Conservation (phyloP, 1,284 basidiomycete genomes). For the Moniliophthora roreri region DNA sequence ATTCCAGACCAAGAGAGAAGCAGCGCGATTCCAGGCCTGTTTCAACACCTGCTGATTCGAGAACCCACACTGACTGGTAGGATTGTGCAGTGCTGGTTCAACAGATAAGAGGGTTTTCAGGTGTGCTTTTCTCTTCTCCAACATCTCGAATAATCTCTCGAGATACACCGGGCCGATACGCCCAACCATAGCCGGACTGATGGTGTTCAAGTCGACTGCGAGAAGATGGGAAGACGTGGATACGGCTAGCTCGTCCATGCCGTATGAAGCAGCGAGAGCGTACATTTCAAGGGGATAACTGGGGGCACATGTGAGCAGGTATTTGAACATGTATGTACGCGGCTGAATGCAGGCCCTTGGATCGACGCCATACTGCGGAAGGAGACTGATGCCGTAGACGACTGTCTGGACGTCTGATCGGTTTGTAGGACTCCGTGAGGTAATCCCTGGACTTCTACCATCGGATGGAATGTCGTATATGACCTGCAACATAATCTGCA, state of each 20-base stretch:
- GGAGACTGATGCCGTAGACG: neutral
- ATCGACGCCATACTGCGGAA: neutral
- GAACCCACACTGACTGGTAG: neutral
- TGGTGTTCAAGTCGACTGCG: neutral
- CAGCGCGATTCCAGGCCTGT: slow-evolving; percentile 1
- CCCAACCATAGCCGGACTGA: slow-evolving; percentile 10
- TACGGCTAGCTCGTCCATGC: slow-evolving; percentile 10
- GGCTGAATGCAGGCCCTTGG: neutral
- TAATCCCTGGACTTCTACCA: too few relatives aligned
- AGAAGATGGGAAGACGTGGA: slow-evolving; percentile 12
- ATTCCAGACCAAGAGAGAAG: neutral
- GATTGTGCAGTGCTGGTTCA: neutral
- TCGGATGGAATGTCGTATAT: too few relatives aligned
- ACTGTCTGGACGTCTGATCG: neutral
- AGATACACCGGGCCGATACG: slow-evolving; percentile 13
- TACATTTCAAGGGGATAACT: slow-evolving; percentile 11
- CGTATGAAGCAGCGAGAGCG: slow-evolving; percentile 8
- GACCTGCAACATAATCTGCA: neutral
- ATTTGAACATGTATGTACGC: neutral
- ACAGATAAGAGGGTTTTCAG: neutral
- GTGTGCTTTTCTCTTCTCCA: neutral
- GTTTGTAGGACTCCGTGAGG: neutral
- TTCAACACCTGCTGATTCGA: neutral
- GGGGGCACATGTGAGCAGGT: slow-evolving; percentile 6
- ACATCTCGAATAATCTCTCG: slow-evolving; percentile 1